A percentile compares a stretch with the other conserved stretches of the same genome.
phyloP scores from a whole-genome alignment of 2,329 filamentous ascomycete genomes.

The Fusarium staphyleae region DNA sequence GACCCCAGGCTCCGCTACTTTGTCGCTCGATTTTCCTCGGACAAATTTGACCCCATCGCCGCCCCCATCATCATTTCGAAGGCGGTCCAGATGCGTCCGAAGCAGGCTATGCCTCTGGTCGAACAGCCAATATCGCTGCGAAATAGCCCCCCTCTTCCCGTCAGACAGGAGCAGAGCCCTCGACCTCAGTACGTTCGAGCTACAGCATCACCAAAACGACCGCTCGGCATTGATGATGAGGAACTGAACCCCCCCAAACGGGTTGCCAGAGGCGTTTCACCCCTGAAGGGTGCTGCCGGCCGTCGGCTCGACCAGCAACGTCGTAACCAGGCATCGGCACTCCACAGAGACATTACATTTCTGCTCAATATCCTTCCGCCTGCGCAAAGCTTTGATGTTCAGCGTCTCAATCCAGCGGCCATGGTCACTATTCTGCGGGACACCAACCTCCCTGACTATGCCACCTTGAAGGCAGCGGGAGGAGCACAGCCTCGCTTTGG shows the following conservation, averaged over 20 bases:
- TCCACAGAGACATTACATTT: slow-evolving; percentile 74
- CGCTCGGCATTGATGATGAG: slow-evolving; percentile 73
- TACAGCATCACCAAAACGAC: slow-evolving; percentile 66
- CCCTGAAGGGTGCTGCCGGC: slow-evolving; percentile 88
- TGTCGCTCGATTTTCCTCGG: slow-evolving; percentile 73
- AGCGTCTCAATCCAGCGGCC: slow-evolving; percentile 72
- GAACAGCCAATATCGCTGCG: slow-evolving; percentile 57
- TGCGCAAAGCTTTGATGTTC: slow-evolving; percentile 73
- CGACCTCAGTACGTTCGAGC: slow-evolving; percentile 56
- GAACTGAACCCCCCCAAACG: slow-evolving; percentile 81
- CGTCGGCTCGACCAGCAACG: slow-evolving; percentile 82
- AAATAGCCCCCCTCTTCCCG: slow-evolving; percentile 52
- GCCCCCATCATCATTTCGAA: slow-evolving; percentile 87
- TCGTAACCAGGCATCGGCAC: slow-evolving; percentile 67
- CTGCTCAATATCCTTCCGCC: slow-evolving; percentile 77
- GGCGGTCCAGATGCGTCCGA: slow-evolving; percentile 75
- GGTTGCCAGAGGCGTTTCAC: slow-evolving; percentile 86
- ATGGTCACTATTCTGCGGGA: slow-evolving; percentile 77
- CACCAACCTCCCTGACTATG: slow-evolving; percentile 69
- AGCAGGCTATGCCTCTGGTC: slow-evolving; percentile 60
- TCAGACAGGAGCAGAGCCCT: slow-evolving; percentile 52
- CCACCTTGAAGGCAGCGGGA: slow-evolving; percentile 58
- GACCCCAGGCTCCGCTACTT: slow-evolving; percentile 82
- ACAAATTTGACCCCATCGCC: slow-evolving; percentile 79
- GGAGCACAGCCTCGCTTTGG: slow-evolving; percentile 47